Evolutionary conservation across 2,329 filamentous ascomycete species (phyloP).

Genomic region (Venturia carpophila): DNA sequence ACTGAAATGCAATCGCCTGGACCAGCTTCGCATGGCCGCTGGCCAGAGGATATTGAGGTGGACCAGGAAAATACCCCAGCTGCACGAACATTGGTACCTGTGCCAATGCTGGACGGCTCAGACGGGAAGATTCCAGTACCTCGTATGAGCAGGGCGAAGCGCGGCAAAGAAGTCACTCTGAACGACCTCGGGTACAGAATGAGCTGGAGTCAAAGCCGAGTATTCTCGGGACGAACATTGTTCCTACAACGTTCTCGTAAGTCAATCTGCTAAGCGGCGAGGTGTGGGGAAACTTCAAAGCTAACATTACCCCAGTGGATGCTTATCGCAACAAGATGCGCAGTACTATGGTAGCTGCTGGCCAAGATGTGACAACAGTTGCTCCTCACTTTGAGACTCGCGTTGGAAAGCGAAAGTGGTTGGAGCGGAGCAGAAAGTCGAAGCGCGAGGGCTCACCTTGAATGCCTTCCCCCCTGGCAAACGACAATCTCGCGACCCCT

Average conservation of each 20-base stretch:
- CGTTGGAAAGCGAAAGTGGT: constrained; percentile 64
- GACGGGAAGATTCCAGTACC: constrained; percentile 70
- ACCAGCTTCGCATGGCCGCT: constrained; percentile 63
- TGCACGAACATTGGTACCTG: constrained; percentile 40
- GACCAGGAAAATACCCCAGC: constrained; percentile 41
- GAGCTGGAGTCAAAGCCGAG: constrained; percentile 91
- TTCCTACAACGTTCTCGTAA: constrained; percentile 87
- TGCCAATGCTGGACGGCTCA: constrained; percentile 54
- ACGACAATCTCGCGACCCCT: constrained; percentile 3
- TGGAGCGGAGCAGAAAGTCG: constrained; percentile 39
- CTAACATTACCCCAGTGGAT: constrained; percentile 55
- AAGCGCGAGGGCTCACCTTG: constrained; percentile 31
- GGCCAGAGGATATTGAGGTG: constrained; percentile 63
- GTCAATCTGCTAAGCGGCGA: constrained; percentile 36
- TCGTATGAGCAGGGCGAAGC: constrained; percentile 58
- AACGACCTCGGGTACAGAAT: constrained; percentile 93
- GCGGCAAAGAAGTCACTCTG: constrained; percentile 76
- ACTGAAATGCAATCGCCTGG: constrained; percentile 86
- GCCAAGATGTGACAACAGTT: constrained; percentile 64
- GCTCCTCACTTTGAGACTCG: constrained; percentile 86
- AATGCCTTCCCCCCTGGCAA: constrained; percentile 2
- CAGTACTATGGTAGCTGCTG: constrained; percentile 67
- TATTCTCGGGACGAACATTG: constrained; percentile 76
- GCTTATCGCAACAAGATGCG: constrained; percentile 90
- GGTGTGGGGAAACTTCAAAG: constrained; percentile 24